Conservation (phyloP, 495 filamentous ascomycete species). For the Hypomontagnella monticulosa region DNA sequence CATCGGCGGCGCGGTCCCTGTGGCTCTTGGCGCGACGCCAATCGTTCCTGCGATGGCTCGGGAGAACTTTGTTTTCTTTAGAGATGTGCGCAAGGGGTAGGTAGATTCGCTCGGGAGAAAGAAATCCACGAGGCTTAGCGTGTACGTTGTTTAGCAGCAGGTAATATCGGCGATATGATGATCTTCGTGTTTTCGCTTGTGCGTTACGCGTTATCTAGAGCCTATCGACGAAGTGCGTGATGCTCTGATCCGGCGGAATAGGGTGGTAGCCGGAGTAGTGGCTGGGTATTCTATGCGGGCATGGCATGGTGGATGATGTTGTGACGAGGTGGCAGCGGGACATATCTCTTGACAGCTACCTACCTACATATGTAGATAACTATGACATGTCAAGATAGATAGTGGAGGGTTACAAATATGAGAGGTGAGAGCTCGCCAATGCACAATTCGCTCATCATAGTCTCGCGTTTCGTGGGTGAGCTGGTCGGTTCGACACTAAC, state of each 20-base stretch:
- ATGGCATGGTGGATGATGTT: not conserved
- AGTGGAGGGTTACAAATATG: conserved; percentile 14
- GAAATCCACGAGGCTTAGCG: not conserved
- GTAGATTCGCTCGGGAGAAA: not conserved
- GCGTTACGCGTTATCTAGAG: conserved; percentile 28
- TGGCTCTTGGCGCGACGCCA: conserved; percentile 11
- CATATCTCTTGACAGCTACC: not conserved
- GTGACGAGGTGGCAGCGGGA: not conserved
- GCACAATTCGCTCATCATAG: conserved; percentile 33
- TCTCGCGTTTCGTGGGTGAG: conserved; percentile 6
- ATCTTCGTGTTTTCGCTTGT: conserved; percentile 17
- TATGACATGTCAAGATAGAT: not conserved
- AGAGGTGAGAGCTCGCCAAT: conserved; percentile 13
- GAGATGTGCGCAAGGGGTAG: not conserved
- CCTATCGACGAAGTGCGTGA: conserved; percentile 27
- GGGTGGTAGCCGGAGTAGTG: conserved; percentile 10
- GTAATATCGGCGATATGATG: conserved; percentile 8
- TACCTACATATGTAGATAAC: not conserved
- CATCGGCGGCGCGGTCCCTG: conserved; percentile 33
- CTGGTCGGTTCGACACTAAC: conserved; percentile 16
- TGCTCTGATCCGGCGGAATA: conserved; percentile 8
- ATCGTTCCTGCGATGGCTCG: not conserved
- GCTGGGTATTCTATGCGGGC: conserved; percentile 15
- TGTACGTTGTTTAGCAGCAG: not conserved
- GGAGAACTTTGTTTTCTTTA: conserved; percentile 1